Conservation (phyloP, 352 stramenopile genomes). For the Pythium monospermum region DNA sequence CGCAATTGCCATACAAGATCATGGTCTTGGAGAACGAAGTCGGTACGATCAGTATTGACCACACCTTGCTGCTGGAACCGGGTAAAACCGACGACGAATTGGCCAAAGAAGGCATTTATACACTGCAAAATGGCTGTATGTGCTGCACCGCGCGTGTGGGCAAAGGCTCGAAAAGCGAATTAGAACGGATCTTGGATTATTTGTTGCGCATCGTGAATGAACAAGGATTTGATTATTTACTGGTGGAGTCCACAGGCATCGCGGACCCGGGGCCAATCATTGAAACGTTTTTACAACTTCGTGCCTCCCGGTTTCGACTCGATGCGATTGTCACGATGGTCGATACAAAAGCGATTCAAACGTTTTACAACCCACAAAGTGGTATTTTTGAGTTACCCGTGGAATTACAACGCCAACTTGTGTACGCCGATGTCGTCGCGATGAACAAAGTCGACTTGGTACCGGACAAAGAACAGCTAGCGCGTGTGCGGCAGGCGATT, state of each 20-base stretch:
- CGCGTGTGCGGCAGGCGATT: conserved; percentile 29
- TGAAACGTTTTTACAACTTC: conserved; percentile 93
- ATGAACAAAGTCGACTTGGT: conserved; percentile 75
- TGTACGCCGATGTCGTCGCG: conserved; percentile 68
- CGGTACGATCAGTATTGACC: conserved; percentile 65
- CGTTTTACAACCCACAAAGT: conserved; percentile 25
- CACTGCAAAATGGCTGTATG: conserved; percentile 98
- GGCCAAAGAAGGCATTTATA: conserved; percentile 88
- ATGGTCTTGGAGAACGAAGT: conserved; percentile 93
- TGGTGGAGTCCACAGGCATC: conserved; percentile 97
- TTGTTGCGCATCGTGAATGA: conserved; percentile 52
- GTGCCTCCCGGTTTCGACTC: conserved; percentile 90
- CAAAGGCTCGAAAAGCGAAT: conserved; percentile 86
- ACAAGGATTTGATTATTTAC: conserved; percentile 94
- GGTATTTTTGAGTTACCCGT: conserved; percentile 39
- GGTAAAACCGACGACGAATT: conserved; percentile 21
- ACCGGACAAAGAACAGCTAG: conserved; percentile 23
- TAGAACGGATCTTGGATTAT: conserved; percentile 92
- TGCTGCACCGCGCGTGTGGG: conserved; percentile 92
- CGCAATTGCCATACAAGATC: conserved; percentile 88
- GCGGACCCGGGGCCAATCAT: conserved; percentile 96
- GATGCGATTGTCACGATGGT: conserved; percentile 96
- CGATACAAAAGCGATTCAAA: conserved; percentile 74
- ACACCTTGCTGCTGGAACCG: conserved; percentile 43
- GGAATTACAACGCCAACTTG: conserved; percentile 54